phyloP scores from a whole-genome alignment of 2,329 filamentous ascomycete species.

The Cladosporium colombiae region DNA sequence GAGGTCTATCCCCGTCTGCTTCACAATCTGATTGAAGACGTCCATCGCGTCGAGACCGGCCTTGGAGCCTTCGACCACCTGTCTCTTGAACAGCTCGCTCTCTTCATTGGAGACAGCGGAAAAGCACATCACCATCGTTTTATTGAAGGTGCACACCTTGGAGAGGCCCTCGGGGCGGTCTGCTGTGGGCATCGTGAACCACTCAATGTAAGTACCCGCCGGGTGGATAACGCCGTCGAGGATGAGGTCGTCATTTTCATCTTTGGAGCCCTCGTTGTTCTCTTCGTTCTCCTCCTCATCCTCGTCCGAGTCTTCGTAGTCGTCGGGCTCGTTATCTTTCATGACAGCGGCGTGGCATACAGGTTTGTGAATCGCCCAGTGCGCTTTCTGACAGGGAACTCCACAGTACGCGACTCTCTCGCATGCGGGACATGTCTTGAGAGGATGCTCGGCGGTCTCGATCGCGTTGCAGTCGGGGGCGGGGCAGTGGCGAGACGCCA shows the following conservation, averaged over 20 bases:
- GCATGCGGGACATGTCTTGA: not conserved
- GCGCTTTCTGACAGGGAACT: not conserved
- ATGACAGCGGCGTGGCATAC: not conserved
- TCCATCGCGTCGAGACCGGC: not conserved
- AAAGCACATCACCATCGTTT: too few relatives aligned
- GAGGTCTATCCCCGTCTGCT: too few relatives aligned
- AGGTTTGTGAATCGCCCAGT: not conserved
- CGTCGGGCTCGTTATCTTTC: not conserved
- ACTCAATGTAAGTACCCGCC: not conserved
- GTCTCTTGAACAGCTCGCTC: too few relatives aligned
- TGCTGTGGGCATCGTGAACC: not conserved
- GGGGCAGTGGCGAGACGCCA: not conserved
- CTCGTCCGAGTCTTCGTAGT: not conserved
- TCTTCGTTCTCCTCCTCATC: too few relatives aligned
- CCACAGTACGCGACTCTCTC: not conserved
- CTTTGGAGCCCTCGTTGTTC: too few relatives aligned
- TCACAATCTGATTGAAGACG: not conserved
- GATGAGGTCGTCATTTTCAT: not conserved
- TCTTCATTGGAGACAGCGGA: too few relatives aligned
- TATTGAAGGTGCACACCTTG: too few relatives aligned
- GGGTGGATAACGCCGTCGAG: too few relatives aligned
- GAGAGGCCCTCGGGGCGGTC: too few relatives aligned
- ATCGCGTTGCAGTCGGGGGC: not conserved
- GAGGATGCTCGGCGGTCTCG: not conserved
- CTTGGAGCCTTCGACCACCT: not conserved